phyloP scores from a whole-genome alignment of 768 basidiomycete species.

The Tylopilus cervinicoccineus region DNA sequence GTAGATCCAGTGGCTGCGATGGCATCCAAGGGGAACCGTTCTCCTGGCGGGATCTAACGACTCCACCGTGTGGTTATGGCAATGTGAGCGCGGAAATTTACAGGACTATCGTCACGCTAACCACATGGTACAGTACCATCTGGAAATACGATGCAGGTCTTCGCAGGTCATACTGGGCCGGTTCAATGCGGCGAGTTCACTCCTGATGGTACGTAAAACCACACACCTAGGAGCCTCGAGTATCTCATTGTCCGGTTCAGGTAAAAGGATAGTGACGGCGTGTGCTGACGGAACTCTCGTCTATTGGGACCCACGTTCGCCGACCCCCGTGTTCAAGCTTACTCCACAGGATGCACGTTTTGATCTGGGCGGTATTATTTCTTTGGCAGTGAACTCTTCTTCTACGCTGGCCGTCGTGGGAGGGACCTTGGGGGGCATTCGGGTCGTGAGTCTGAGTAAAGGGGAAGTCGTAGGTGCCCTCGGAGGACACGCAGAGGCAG shows the following conservation, averaged over 20 bases:
- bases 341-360: conserved; percentile 68
- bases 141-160: conserved; percentile 93
- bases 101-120: background rate
- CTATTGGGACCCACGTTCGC: conserved; percentile 86
- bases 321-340: conserved; percentile 80
- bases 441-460: conserved; percentile 82
- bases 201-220: conserved; percentile 63
- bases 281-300: conserved; percentile 79
- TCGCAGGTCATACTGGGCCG: conserved; percentile 83
- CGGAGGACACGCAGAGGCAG: conserved; percentile 79
- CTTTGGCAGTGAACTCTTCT: conserved; percentile 77
- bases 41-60: conserved; percentile 92
- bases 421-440: conserved; percentile 78
- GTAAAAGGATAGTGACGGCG: conserved; percentile 86
- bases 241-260: conserved; percentile 32
- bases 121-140: conserved; percentile 66
- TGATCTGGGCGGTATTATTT: conserved; percentile 78
- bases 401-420: conserved; percentile 92
- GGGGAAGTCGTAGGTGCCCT: conserved; percentile 78
- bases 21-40: conserved; percentile 93
- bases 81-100: conserved; percentile 53
- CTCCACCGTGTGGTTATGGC: conserved; percentile 95
- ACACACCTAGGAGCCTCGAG: background rate
- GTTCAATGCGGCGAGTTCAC: conserved; percentile 89
- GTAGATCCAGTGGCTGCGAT: conserved; percentile 72